Evolutionary conservation across 106 monocot genomes (phyloP), one percentile per base, ranked within the genome.

Genomic region (Phalaenopsis aphrodite): DNA sequence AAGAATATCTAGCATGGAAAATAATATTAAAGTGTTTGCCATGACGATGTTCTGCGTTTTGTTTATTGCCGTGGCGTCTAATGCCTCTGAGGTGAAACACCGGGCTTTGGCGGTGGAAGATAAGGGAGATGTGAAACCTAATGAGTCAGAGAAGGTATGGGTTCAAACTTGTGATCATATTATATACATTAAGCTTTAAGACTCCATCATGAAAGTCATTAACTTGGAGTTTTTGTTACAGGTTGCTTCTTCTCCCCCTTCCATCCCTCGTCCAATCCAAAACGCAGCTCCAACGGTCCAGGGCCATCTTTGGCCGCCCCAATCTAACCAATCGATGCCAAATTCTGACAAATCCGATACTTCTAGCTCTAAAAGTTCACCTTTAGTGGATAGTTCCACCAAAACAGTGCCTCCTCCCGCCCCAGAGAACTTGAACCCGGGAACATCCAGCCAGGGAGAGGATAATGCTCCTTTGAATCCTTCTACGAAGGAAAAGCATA

Each of bases 121-220:
- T 23, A 76, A 76, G 76, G 49, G 24, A 76, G 76, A 76, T 49
- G 76, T 21, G n/a, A 76, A 76, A 76, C 24, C 48, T 76, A 49
- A 49, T n/a, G 76, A 48, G 3, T n/a, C 10, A 49, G 17, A 11
- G 47, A 76, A 76, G 76, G 76, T 76, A 76, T 43, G 76, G 24
- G 9, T 16, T 30, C 49, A 14, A 24, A 18, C 12, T 49, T 46
- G 74, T 30, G 2, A 49, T 76, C 75, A 21, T 75, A 16, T 75
- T 16, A 72, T 72, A 38, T 39, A 4, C 3, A 71, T 38, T 43
- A 42, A 74, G 49, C 1, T 8, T 42, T 48, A 24, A 52, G 24
- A 19, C 24, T 74, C 49, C 46, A 74, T 49, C 76, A 48, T 46
- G 76, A 0, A 76, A 48, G 49, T 49, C 76, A 23, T 49, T 76